Evolutionary conservation across 352 stramenopile genomes (phyloP).

Genomic region (Phytopythium montanum): DNA sequence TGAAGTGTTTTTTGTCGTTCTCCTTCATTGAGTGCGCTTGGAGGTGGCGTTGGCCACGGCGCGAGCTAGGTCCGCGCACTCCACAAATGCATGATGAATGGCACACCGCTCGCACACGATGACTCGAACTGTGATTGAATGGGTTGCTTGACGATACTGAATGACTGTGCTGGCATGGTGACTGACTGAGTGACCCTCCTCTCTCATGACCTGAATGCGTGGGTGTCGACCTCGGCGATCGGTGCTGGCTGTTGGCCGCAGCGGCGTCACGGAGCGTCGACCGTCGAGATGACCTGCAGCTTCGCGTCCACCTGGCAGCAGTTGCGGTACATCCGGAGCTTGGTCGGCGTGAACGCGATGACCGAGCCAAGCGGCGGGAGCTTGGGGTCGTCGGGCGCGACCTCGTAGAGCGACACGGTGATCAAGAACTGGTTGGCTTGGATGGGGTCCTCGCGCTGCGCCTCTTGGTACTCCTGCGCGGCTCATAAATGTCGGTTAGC

Average conservation of each 20-base stretch:
- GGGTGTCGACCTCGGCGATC: neutral
- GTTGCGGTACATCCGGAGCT: conserved; percentile 6
- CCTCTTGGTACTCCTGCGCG: neutral
- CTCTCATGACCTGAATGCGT: no score
- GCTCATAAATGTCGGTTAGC: neutral
- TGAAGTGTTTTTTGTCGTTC: neutral
- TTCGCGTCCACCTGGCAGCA: conserved; percentile 8
- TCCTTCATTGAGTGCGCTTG: neutral
- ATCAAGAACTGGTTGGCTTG: neutral
- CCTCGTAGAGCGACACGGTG: neutral
- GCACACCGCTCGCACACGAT: no score
- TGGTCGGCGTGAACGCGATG: neutral
- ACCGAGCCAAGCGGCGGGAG: neutral
- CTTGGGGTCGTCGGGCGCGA: neutral
- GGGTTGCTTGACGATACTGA: no score
- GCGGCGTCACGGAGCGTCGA: no score
- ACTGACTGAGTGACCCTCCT: no score
- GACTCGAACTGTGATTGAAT: no score
- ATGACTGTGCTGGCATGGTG: no score
- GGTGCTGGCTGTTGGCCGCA: no score
- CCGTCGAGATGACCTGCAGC: neutral
- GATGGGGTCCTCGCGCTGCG: no score
- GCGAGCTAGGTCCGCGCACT: no score
- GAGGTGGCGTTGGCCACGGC: no score
- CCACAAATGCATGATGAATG: neutral